Evolutionary conservation across 805 yeast species (phyloP).

Genomic region (Schwanniomyces polymorphus): DNA sequence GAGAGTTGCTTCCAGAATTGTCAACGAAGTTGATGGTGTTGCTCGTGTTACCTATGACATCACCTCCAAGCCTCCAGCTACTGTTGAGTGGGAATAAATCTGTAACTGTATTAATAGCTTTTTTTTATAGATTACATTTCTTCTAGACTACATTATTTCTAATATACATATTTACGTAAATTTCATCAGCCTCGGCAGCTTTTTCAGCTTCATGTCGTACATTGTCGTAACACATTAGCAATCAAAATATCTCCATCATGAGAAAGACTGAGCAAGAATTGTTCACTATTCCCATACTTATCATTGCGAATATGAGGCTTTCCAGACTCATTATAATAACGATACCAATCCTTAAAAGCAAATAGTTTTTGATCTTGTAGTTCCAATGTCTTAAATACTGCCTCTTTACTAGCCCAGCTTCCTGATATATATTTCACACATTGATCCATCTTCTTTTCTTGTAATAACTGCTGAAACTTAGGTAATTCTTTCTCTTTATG

Average conservation of each 20-base stretch:
- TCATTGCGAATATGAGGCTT: conserved; percentile 43
- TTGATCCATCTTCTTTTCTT: conserved; percentile 15
- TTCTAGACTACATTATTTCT: neutral
- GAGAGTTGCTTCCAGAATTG: conserved; percentile 91
- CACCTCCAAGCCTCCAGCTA: conserved; percentile 99
- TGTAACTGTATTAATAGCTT: neutral
- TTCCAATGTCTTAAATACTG: conserved; percentile 62
- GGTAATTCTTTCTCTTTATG: conserved; percentile 48
- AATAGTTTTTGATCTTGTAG: conserved; percentile 49
- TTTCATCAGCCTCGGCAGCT: neutral
- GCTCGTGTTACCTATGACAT: conserved; percentile 99
- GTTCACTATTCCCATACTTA: conserved; percentile 35
- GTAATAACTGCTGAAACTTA: conserved; percentile 17
- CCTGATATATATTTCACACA: conserved; percentile 48
- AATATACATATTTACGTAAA: neutral
- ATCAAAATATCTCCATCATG: conserved; percentile 65
- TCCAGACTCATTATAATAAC: conserved; percentile 38
- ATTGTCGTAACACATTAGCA: conserved; percentile 54
- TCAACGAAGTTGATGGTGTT: conserved; percentile 98
- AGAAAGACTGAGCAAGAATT: conserved; percentile 54
- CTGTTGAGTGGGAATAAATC: conserved; percentile 96
- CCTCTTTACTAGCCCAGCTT: conserved; percentile 75
- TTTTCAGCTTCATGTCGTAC: neutral
- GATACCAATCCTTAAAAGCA: conserved; percentile 61
- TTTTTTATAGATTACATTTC: too few species aligned